Percentiles rank a stretch among this genome's conserved stretches.
These are phyloP conservation scores for Talaromyces rugulosus DNA, from an alignment of 2,329 filamentous ascomycete genomes.

Conservation along the genomic window DNA sequence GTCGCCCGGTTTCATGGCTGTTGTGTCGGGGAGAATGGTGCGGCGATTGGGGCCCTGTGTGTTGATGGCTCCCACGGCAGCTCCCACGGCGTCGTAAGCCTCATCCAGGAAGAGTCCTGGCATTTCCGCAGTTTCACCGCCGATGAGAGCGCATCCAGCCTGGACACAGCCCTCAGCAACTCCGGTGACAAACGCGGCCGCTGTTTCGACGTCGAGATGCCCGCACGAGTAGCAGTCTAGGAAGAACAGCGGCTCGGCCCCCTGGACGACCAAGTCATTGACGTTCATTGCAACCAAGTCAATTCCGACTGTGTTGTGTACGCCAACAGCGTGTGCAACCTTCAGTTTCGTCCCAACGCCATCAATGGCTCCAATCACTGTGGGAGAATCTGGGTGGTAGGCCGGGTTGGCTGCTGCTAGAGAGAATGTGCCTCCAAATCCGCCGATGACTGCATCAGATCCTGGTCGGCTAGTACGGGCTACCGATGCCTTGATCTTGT, in stretches of 20 bases:
- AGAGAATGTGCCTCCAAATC: conserved; percentile 86
- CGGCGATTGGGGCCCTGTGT: conserved; percentile 48
- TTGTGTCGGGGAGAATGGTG: conserved; percentile 69
- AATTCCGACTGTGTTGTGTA: conserved; percentile 92
- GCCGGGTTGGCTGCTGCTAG: conserved; percentile 63
- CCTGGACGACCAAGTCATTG: conserved; percentile 94
- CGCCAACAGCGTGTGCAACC: conserved; percentile 83
- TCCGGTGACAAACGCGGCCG: conserved; percentile 82
- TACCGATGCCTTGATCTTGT: conserved; percentile 88
- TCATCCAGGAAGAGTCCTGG: conserved; percentile 85
- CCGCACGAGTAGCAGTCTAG: conserved; percentile 97
- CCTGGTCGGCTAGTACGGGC: conserved; percentile 77
- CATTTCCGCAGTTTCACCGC: conserved; percentile 98
- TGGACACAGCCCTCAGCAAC: conserved; percentile 83
- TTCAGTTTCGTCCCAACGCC: conserved; percentile 96
- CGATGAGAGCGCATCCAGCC: conserved; percentile 85
- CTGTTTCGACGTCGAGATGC: conserved; percentile 71
- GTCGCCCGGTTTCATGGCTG: conserved; percentile 75
- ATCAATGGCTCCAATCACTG: conserved; percentile 90
- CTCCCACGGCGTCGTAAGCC: conserved; percentile 90
- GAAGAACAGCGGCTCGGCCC: conserved; percentile 92
- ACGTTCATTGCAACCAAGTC: conserved; percentile 99
- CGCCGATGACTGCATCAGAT: conserved; percentile 88
- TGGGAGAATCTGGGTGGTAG: conserved; percentile 70
- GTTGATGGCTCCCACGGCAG: conserved; percentile 77